Evolutionary conservation across 2,329 filamentous ascomycete genomes (phyloP).

Genomic region (Neonectria magnoliae): DNA sequence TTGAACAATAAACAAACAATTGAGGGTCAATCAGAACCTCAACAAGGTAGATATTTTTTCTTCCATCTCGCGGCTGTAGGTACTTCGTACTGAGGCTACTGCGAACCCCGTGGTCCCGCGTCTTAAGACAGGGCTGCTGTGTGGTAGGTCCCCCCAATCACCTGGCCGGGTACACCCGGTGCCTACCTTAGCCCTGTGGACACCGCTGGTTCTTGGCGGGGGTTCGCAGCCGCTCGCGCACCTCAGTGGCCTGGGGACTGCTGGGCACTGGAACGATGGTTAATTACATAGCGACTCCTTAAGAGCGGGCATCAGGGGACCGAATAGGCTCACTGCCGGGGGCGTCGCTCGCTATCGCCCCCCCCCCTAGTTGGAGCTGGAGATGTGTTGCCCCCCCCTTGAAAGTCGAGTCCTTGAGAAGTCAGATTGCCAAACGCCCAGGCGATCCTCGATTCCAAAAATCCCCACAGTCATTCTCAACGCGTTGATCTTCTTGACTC

Average conservation of each 20-base stretch:
- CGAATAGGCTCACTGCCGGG: constrained; percentile 25
- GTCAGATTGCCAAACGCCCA: constrained; percentile 31
- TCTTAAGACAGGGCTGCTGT: neutral
- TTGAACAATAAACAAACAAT: neutral
- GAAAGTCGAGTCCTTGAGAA: constrained; percentile 32
- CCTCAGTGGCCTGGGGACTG: constrained; percentile 16
- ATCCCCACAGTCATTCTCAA: constrained; percentile 37
- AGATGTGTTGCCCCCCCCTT: constrained; percentile 26
- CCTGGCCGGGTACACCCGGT: constrained; percentile 13
- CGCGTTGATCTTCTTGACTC: constrained; percentile 23
- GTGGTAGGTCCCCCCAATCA: constrained; percentile 1
- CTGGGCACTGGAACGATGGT: constrained; percentile 25
- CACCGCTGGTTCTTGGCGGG: constrained; percentile 9
- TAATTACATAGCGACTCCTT: constrained; percentile 31
- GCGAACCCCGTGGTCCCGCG: neutral
- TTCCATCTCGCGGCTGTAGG: neutral
- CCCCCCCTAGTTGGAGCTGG: constrained; percentile 12
- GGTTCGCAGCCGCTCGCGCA: neutral
- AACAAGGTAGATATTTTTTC: neutral
- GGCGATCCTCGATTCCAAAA: constrained; percentile 20
- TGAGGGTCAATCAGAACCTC: neutral
- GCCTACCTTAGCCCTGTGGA: constrained; percentile 17
- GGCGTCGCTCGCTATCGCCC: constrained; percentile 15
- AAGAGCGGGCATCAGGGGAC: constrained; percentile 18
- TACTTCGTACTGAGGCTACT: neutral